A percentile compares a stretch with the other conserved stretches of the same genome.
Evolutionary conservation across 2,329 filamentous ascomycete species (phyloP).

Genomic region (Arthroderma sp.): DNA sequence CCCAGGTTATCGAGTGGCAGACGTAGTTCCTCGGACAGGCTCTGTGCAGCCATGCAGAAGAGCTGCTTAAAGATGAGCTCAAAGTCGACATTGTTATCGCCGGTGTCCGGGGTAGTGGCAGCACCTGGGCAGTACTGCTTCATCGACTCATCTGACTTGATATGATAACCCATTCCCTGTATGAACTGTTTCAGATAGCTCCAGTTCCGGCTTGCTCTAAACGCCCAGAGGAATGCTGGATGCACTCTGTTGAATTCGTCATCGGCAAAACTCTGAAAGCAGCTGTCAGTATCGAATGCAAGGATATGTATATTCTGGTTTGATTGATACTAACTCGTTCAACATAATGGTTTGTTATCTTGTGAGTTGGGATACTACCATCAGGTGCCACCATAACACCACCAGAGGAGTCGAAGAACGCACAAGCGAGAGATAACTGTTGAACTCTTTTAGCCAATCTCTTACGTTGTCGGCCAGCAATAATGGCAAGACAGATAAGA

Average conservation of each 20-base stretch:
- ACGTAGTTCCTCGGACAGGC: constrained; percentile 57
- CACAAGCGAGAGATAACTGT: constrained; percentile 42
- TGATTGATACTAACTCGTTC: constrained; percentile 42
- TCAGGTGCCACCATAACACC: constrained; percentile 37
- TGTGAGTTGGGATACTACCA: constrained; percentile 39
- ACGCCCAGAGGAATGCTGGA: constrained; percentile 78
- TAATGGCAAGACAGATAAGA: constrained; percentile 45
- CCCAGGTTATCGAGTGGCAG: constrained; percentile 53
- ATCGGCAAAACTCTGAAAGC: constrained; percentile 43
- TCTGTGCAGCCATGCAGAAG: constrained; percentile 66
- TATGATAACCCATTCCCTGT: constrained; percentile 58
- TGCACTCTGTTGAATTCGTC: constrained; percentile 67
- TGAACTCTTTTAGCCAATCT: constrained; percentile 49
- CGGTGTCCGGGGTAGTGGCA: constrained; percentile 21
- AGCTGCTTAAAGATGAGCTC: constrained; percentile 67
- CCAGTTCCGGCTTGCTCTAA: constrained; percentile 71
- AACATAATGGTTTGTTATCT: constrained; percentile 67
- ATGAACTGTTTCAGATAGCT: constrained; percentile 53
- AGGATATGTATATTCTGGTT: not conserved
- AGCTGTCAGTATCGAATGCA: not conserved
- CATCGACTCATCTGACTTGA: constrained; percentile 42
- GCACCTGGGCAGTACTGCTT: constrained; percentile 40
- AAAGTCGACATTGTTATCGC: constrained; percentile 53
- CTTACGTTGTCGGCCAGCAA: constrained; percentile 43
- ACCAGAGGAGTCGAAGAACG: constrained; percentile 34